Evolutionary conservation across 1,284 basidiomycete genomes (phyloP).

Genomic region (Ceratobasidium sp.): DNA sequence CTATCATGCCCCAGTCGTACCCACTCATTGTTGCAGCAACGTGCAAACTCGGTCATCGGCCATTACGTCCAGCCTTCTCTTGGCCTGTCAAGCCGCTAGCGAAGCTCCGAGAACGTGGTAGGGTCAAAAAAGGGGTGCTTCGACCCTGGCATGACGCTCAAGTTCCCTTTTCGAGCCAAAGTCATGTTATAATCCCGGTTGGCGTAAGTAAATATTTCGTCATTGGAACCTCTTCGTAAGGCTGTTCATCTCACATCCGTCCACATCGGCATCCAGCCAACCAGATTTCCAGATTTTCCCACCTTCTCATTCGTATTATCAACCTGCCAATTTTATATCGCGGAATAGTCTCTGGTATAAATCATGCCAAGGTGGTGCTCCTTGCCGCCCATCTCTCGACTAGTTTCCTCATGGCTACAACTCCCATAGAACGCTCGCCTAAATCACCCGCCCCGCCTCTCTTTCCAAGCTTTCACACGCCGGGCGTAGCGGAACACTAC

Average conservation of each 20-base stretch:
- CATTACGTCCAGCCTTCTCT: not conserved
- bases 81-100: not conserved
- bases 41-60: not conserved
- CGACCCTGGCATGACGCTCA: not conserved
- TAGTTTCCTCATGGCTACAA: not conserved
- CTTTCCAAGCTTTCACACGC: not conserved
- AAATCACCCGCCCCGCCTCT: not conserved
- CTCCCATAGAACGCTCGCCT: not conserved
- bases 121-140: not conserved
- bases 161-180: no score
- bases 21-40: no score
- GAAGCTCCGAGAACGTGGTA: not conserved
- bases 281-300: not conserved
- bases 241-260: not conserved
- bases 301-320: not conserved
- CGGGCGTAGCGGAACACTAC: conserved; percentile 63
- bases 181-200: not conserved
- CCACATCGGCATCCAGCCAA: not conserved
- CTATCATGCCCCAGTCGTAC: no score
- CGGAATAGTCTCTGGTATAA: not conserved
- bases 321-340: not conserved
- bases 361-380: not conserved
- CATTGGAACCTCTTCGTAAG: not conserved
- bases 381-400: not conserved
- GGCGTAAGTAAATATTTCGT: not conserved